phyloP scores from a whole-genome alignment of 2,329 filamentous ascomycete genomes.

The Cordyceps javanica region DNA sequence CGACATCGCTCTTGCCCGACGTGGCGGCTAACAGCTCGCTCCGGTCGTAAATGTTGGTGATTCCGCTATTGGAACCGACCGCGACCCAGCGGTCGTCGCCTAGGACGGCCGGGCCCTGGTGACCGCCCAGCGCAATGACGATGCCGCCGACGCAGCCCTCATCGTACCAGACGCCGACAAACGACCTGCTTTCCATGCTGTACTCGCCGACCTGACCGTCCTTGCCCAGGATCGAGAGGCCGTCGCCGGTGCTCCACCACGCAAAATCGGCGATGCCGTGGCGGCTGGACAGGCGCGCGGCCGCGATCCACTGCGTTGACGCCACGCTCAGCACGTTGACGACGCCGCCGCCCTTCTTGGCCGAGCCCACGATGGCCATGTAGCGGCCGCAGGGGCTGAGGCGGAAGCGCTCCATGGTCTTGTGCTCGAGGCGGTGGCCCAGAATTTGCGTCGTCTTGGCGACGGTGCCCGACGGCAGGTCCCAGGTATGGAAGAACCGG shows the following conservation, averaged over 20 bases:
- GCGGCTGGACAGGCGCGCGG: slow-evolving; percentile 73
- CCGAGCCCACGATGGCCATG: slow-evolving; percentile 75
- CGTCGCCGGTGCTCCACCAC: slow-evolving; percentile 84
- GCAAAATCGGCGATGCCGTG: slow-evolving; percentile 84
- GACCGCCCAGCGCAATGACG: slow-evolving; percentile 71
- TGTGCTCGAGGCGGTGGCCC: slow-evolving; percentile 74
- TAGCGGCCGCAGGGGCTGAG: slow-evolving; percentile 80
- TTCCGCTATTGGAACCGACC: slow-evolving; percentile 77
- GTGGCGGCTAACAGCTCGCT: slow-evolving; percentile 47
- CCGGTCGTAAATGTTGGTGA: slow-evolving; percentile 92
- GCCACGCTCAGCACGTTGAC: slow-evolving; percentile 76
- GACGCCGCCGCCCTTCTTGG: slow-evolving; percentile 77
- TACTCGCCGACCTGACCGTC: slow-evolving; percentile 91
- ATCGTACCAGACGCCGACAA: slow-evolving; percentile 80
- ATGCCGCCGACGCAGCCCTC: slow-evolving; percentile 85
- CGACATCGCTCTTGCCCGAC: slow-evolving; percentile 15
- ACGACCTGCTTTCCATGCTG: slow-evolving; percentile 60
- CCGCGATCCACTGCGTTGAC: slow-evolving; percentile 81
- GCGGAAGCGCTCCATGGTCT: slow-evolving; percentile 85
- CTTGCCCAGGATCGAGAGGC: slow-evolving; percentile 75
- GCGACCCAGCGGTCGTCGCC: slow-evolving; percentile 87
- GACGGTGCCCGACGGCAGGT: slow-evolving; percentile 72
- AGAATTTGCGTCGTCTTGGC: slow-evolving; percentile 75
- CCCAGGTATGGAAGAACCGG: slow-evolving; percentile 91
- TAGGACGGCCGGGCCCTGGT: slow-evolving; percentile 51